Percentiles rank a stretch among this genome's conserved stretches.
phyloP scores from a whole-genome alignment of 192 early-diverging fungal genomes.

The Gonapodya prolifera region DNA sequence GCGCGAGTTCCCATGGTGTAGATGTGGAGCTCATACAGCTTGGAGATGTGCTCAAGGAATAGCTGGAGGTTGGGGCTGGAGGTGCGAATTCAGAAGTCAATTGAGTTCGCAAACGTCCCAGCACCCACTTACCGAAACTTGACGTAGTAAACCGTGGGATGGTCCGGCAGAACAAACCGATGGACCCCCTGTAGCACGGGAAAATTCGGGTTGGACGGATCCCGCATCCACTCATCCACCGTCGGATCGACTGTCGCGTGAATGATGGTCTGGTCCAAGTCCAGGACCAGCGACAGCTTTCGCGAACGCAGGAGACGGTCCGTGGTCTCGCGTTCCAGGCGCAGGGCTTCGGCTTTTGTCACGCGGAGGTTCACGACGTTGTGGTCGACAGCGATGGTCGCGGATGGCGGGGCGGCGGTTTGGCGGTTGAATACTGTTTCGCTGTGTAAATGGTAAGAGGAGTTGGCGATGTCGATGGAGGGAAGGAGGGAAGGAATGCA shows the following conservation, averaged over 20 bases:
- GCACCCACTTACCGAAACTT: conserved; percentile 54
- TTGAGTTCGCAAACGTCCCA: neutral
- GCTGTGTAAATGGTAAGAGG: neutral
- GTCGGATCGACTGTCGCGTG: conserved; percentile 76
- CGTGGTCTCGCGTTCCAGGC: conserved; percentile 56
- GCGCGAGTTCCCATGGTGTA: conserved; percentile 96
- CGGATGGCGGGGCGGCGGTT: conserved; percentile 33
- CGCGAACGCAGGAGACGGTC: conserved; percentile 44
- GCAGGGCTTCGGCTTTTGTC: conserved; percentile 45
- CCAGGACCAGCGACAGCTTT: conserved; percentile 82
- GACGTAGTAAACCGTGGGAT: conserved; percentile 61
- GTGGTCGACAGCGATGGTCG: conserved; percentile 69
- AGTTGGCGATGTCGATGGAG: neutral
- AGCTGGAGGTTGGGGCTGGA: conserved; percentile 61
- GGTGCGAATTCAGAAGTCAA: neutral
- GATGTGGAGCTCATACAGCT: conserved; percentile 88
- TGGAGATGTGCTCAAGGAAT: conserved; percentile 55
- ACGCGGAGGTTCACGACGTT: conserved; percentile 57
- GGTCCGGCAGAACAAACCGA: conserved; percentile 59
- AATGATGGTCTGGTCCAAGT: conserved; percentile 95
- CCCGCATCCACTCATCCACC: conserved; percentile 60
- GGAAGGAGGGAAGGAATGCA: conserved; percentile 11
- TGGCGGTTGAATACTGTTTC: conserved; percentile 13
- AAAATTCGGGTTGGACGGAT: conserved; percentile 38
- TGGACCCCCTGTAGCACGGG: conserved; percentile 43